A percentile compares a stretch with the other conserved stretches of the same genome.
These are phyloP conservation scores for Sordariomycetes sp. DNA, from an alignment of 2,329 filamentous ascomycete species.

Conservation along the genomic window DNA sequence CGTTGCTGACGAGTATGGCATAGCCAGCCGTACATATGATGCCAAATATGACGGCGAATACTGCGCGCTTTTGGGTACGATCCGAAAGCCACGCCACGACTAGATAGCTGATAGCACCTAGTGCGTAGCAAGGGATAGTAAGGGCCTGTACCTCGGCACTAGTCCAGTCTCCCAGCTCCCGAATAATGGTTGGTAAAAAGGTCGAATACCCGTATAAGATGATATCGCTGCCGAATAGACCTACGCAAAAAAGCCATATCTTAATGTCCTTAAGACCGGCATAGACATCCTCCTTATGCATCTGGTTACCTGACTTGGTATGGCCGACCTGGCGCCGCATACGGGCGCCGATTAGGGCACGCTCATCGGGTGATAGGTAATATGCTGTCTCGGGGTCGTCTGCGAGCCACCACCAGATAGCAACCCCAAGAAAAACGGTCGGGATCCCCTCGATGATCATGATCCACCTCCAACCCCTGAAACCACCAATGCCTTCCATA, in stretches of 20 bases:
- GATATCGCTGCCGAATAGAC: constrained; percentile 47
- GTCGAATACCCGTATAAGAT: constrained; percentile 57
- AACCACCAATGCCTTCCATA: constrained; percentile 49
- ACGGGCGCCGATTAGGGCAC: background rate
- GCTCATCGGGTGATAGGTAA: constrained; percentile 39
- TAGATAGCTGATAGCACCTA: constrained; percentile 50
- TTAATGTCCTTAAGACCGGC: constrained; percentile 49
- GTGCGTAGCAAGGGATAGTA: constrained; percentile 53
- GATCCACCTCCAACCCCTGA: constrained; percentile 66
- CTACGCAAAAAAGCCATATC: constrained; percentile 44
- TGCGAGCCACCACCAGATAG: constrained; percentile 36
- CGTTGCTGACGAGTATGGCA: constrained; percentile 39
- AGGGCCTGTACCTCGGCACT: constrained; percentile 48
- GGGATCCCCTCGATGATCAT: constrained; percentile 55
- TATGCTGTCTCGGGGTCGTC: constrained; percentile 42
- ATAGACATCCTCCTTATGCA: constrained; percentile 36
- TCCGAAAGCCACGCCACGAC: constrained; percentile 45
- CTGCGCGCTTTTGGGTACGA: constrained; percentile 37
- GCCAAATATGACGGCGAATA: constrained; percentile 37
- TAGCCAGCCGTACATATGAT: constrained; percentile 42
- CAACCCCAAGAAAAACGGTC: constrained; percentile 33
- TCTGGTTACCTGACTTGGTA: constrained; percentile 8
- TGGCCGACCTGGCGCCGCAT: constrained; percentile 18
- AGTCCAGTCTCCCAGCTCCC: constrained; percentile 41
- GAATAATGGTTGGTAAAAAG: constrained; percentile 57